Percentiles rank a stretch among this genome's conserved stretches.
phyloP scores from a whole-genome alignment of 805 yeast species.

The Spathaspora sp. region DNA sequence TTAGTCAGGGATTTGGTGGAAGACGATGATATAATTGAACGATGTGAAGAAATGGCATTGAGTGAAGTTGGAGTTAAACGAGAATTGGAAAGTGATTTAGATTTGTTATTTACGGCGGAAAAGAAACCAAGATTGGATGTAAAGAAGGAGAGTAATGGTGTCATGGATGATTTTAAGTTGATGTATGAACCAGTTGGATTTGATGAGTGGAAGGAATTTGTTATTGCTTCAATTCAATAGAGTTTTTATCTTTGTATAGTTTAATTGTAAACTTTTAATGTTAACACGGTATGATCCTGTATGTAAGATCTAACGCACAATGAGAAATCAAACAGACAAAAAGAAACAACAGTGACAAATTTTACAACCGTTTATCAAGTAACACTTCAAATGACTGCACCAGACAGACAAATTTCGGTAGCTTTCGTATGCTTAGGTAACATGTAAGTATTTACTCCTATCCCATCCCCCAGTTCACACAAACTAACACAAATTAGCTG shows the following conservation, averaged over 20 bases:
- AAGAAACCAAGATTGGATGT: conserved; percentile 23
- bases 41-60: conserved; percentile 15
- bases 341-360: not conserved
- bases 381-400: conserved; percentile 10
- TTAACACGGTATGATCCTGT: not conserved
- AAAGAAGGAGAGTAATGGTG: not conserved
- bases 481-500: conserved; percentile 43
- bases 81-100: conserved; percentile 27
- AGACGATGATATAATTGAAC: conserved; percentile 19
- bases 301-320: not conserved
- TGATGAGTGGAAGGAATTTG: conserved; percentile 34
- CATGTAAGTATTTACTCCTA: conserved; percentile 48
- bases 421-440: conserved; percentile 93
- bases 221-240: conserved; percentile 14
- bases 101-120: conserved; percentile 28
- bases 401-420: conserved; percentile 46
- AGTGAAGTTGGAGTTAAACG: conserved; percentile 14
- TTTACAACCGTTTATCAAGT: not conserved
- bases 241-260: not conserved
- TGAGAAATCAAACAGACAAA: not conserved
- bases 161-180: conserved; percentile 13
- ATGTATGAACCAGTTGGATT: conserved; percentile 29
- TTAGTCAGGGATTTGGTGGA: conserved; percentile 31
- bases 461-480: not conserved
- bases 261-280: not conserved